Evolutionary conservation across 306 rosid species (phyloP).

Genomic region (Potentilla sterilis): DNA sequence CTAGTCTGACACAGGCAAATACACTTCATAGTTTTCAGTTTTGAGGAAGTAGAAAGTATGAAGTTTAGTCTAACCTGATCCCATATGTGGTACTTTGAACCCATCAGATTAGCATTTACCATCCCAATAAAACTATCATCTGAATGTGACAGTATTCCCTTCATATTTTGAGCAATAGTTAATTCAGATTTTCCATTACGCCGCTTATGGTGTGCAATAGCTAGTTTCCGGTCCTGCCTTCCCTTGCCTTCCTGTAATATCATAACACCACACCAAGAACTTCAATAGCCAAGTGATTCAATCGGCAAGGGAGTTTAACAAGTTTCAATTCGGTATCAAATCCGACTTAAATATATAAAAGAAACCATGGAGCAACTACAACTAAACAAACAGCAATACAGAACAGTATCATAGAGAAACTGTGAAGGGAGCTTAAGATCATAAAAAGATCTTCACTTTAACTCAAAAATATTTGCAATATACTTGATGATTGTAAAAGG

Average conservation of each 20-base stretch:
- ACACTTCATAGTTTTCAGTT: not conserved
- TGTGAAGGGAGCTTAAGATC: not conserved
- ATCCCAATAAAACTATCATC: slow-evolving; percentile 73
- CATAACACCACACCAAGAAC: not conserved
- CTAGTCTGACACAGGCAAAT: not conserved
- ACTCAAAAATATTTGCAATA: too few species aligned
- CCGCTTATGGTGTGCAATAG: slow-evolving; percentile 67
- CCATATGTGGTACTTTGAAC: slow-evolving; percentile 80
- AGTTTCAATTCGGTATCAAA: not conserved
- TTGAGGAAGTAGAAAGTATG: not conserved
- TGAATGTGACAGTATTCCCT: slow-evolving; percentile 50
- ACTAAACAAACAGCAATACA: not conserved
- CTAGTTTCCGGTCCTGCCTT: slow-evolving; percentile 80
- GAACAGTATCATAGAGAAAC: not conserved
- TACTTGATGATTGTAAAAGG: too few species aligned
- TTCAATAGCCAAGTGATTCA: not conserved
- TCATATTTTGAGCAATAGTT: slow-evolving; percentile 58
- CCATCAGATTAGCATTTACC: slow-evolving; percentile 70
- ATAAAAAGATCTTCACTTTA: not conserved
- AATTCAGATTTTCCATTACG: slow-evolving; percentile 62
- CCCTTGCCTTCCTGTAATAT: slow-evolving; percentile 83
- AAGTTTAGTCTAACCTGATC: slow-evolving; percentile 53
- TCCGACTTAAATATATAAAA: not conserved
- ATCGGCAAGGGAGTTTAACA: not conserved
- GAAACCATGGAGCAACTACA: not conserved